Evolutionary conservation across 352 stramenopile species (phyloP), one percentile per base, ranked within the genome.

Genomic region (Phytophthora foliorum): DNA sequence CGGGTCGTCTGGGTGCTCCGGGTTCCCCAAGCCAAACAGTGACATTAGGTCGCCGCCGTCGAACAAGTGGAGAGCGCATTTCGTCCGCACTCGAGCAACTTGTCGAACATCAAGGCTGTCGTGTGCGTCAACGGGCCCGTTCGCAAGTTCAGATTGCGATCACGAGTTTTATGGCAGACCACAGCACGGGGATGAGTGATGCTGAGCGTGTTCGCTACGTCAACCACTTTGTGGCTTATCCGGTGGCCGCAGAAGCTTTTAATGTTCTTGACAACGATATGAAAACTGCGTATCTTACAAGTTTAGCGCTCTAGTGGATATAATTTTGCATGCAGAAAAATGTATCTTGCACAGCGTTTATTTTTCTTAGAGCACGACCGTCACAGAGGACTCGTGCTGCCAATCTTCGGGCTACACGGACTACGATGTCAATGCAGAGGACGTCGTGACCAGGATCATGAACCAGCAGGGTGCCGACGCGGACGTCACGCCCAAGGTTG

Each of bases 301-400:
- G n/a, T n/a, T n/a, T n/a, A n/a, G n/a, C n/a, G n/a, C n/a, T n/a
- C n/a, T n/a, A n/a, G n/a, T n/a, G n/a, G n/a, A n/a, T n/a, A n/a
- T n/a, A n/a, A n/a, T n/a, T n/a, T n/a, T n/a, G n/a, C n/a, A n/a
- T n/a, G n/a, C n/a, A n/a, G n/a, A n/a, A n/a, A n/a, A n/a, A n/a
- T n/a, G n/a, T n/a, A n/a, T n/a, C n/a, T n/a, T n/a, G n/a, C n/a
- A n/a, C n/a, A n/a, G n/a, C n/a, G n/a, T n/a, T n/a, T n/a, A n/a
- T n/a, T n/a, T n/a, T n/a, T n/a, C n/a, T n/a, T n/a, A n/a, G n/a
- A n/a, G n/a, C n/a, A n/a, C n/a, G n/a, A 93, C 85, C 25, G 64
- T 78, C 48, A 71, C 62, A 14, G 67, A 78, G 29, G 82, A 89
- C 73, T 93, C 85, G 63, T 93, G 85, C 64, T 93, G 85, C 69